phyloP scores from a whole-genome alignment of 148 eudicot genomes.

The Fagopyrum tataricum region DNA sequence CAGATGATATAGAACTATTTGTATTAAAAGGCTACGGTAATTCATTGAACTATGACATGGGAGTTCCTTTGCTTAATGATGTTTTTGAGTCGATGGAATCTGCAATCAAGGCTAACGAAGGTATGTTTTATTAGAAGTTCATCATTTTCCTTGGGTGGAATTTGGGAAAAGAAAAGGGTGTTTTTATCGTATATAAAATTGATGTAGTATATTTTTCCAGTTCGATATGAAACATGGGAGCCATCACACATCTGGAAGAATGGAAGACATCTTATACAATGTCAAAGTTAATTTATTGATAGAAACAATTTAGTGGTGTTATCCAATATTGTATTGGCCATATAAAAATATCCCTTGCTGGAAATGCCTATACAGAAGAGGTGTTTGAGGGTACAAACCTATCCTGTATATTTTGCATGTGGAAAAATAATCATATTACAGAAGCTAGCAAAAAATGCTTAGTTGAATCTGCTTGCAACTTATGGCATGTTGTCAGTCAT shows the following conservation, averaged over 20 bases:
- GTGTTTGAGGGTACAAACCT: not conserved
- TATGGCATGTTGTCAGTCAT: not conserved
- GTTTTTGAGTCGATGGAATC: slow-evolving; percentile 83
- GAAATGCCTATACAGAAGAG: not conserved
- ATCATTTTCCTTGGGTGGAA: not conserved
- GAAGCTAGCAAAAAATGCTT: not conserved
- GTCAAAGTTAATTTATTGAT: not conserved
- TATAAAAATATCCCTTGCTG: not conserved
- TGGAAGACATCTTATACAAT: not conserved
- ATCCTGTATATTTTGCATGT: not conserved
- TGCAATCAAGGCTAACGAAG: slow-evolving; percentile 75
- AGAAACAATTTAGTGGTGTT: not conserved
- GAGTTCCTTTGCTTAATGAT: slow-evolving; percentile 82
- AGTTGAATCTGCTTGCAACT: not conserved
- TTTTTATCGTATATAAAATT: not conserved
- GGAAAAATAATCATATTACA: not conserved
- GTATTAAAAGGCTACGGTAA: slow-evolving; percentile 86
- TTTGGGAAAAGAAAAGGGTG: not conserved
- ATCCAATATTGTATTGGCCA: not conserved
- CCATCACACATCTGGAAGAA: not conserved
- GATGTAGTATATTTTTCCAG: not conserved
- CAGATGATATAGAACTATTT: slow-evolving; percentile 82
- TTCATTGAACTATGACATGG: slow-evolving; percentile 82
- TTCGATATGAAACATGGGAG: not conserved
- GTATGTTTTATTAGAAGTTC: slow-evolving; percentile 21